A percentile compares a stretch with the other conserved stretches of the same genome.
phyloP scores from a whole-genome alignment of 1,139 yeast genomes.

The Pichia norvegensis region DNA sequence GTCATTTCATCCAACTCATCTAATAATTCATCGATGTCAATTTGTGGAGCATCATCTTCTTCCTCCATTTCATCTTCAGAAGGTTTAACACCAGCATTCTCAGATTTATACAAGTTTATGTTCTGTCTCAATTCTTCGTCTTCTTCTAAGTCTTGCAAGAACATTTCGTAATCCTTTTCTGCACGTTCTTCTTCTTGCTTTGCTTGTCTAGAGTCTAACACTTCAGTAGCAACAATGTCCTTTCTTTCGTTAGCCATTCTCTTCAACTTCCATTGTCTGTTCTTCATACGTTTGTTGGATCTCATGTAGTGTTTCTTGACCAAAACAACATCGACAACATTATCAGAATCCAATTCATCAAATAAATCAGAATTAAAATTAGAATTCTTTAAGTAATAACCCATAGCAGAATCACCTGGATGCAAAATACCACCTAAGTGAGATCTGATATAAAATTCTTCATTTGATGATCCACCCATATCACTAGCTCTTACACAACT shows the following conservation, averaged over 20 bases:
- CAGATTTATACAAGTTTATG: conserved; percentile 76
- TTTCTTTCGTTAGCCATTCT: conserved; percentile 96
- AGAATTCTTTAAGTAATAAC: conserved; percentile 75
- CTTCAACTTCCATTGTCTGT: conserved; percentile 91
- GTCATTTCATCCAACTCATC: conserved; percentile 94
- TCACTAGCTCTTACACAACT: conserved; percentile 83
- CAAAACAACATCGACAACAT: conserved; percentile 80
- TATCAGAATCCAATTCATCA: conserved; percentile 59
- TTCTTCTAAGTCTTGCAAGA: conserved; percentile 96
- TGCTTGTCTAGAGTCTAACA: conserved; percentile 45
- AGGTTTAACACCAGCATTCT: conserved; percentile 24
- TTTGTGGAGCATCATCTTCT: conserved; percentile 69
- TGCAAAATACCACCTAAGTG: conserved; percentile 91
- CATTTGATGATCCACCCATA: conserved; percentile 68
- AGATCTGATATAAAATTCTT: conserved; percentile 71
- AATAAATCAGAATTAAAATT: conserved; percentile 82
- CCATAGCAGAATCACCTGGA: conserved; percentile 93
- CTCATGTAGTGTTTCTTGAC: conserved; percentile 89
- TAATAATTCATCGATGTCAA: conserved; percentile 72
- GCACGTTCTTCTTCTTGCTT: conserved; percentile 87
- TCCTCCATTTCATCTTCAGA: conserved; percentile 38
- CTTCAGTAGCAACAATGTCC: conserved; percentile 73
- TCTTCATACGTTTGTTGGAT: conserved; percentile 66
- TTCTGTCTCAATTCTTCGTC: conserved; percentile 91
- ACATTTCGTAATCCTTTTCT: conserved; percentile 89